Evolutionary conservation across 108 stramenopile genomes (phyloP).

Genomic region (Thalassiosira profunda): DNA sequence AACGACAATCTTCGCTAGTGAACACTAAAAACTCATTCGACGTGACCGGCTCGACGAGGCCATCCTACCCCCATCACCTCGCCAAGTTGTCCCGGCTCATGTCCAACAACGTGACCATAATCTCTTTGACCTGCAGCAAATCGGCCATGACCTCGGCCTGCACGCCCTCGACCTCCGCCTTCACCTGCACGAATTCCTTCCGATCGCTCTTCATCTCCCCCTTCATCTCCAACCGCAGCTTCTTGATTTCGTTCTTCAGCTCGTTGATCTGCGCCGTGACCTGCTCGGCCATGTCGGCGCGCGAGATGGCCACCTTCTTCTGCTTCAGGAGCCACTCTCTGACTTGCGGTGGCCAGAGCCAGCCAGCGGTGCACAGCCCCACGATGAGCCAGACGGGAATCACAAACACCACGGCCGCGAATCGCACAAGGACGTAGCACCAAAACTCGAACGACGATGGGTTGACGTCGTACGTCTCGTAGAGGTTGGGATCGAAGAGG

Average conservation of each 20-base stretch:
- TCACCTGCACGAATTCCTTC: slow-evolving; percentile 68
- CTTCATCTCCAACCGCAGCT: slow-evolving; percentile 64
- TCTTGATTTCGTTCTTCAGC: slow-evolving; percentile 64
- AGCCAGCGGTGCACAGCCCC: slow-evolving; percentile 48
- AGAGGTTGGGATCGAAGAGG: slow-evolving; percentile 48
- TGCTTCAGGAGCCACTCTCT: slow-evolving; percentile 46
- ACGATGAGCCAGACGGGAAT: slow-evolving; percentile 56
- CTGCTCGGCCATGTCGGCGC: slow-evolving; percentile 67
- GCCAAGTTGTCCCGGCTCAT: slow-evolving; percentile 24
- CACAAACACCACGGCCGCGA: slow-evolving; percentile 30
- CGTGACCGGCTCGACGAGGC: no score
- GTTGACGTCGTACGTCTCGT: slow-evolving; percentile 33
- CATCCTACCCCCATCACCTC: slow-evolving; percentile 3
- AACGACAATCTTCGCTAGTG: no score
- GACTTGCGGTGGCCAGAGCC: slow-evolving; percentile 61
- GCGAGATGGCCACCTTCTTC: slow-evolving; percentile 58
- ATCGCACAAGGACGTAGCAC: slow-evolving; percentile 42
- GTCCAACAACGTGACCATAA: slow-evolving; percentile 73
- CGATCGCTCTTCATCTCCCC: slow-evolving; percentile 77
- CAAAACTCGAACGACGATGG: slow-evolving; percentile 51
- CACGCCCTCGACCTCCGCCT: slow-evolving; percentile 68
- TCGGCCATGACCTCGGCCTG: slow-evolving; percentile 81
- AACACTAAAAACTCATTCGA: no score
- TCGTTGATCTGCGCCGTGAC: slow-evolving; percentile 72
- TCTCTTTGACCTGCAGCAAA: slow-evolving; percentile 76